Conservation (phyloP, 2,329 filamentous ascomycete genomes). For the Hirsutella thompsonii region DNA sequence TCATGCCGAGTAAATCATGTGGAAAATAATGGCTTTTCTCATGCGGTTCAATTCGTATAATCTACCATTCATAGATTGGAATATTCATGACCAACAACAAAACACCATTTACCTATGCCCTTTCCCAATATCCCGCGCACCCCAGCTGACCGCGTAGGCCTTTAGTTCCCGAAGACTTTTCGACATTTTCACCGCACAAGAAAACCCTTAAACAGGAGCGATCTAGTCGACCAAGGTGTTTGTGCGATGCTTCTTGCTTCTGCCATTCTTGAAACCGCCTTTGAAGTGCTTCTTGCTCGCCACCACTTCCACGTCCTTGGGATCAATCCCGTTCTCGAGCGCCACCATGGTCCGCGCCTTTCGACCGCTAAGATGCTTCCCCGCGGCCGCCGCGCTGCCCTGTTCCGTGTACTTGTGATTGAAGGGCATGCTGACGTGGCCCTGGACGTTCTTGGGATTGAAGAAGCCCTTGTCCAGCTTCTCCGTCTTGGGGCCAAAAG, state of each 20-base stretch:
- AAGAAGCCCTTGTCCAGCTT: slow-evolving; percentile 88
- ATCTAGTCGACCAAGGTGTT: neutral
- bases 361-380: slow-evolving; percentile 64
- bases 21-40: too few relatives aligned
- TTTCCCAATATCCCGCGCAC: too few relatives aligned
- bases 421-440: slow-evolving; percentile 68
- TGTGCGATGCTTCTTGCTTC: slow-evolving; percentile 12
- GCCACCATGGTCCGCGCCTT: slow-evolving; percentile 75
- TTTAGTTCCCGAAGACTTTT: too few relatives aligned
- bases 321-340: slow-evolving; percentile 73
- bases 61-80: neutral
- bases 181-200: too few relatives aligned
- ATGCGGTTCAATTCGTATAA: too few relatives aligned
- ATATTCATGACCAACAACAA: neutral
- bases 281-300: slow-evolving; percentile 91
- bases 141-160: too few relatives aligned
- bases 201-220: too few relatives aligned
- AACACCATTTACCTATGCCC: too few relatives aligned
- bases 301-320: slow-evolving; percentile 55
- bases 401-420: slow-evolving; percentile 82
- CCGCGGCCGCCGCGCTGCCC: slow-evolving; percentile 31
- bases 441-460: slow-evolving; percentile 46
- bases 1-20: too few relatives aligned
- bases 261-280: slow-evolving; percentile 50
- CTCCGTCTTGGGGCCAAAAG: slow-evolving; percentile 59